phyloP scores from a whole-genome alignment of 805 yeast genomes.

The Candida dajiaensis region DNA sequence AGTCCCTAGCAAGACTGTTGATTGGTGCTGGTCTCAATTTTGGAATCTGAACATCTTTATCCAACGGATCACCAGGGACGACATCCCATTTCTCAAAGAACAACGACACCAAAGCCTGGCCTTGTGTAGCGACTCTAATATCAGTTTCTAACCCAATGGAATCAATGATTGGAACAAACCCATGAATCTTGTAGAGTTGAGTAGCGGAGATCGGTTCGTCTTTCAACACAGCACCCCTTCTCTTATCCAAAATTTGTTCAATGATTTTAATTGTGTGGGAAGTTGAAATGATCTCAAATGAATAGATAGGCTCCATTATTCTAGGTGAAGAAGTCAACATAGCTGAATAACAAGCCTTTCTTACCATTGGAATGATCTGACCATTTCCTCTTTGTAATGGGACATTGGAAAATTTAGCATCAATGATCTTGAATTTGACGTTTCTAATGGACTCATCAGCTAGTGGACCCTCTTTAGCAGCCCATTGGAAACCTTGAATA shows the following conservation, averaged over 20 bases:
- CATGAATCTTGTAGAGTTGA: slow-evolving; percentile 53
- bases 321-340: slow-evolving; percentile 72
- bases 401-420: slow-evolving; percentile 45
- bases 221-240: slow-evolving; percentile 61
- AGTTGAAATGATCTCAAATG: slow-evolving; percentile 52
- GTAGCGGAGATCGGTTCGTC: slow-evolving; percentile 67
- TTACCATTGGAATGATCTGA: slow-evolving; percentile 74
- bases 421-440: slow-evolving; percentile 65
- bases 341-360: slow-evolving; percentile 82
- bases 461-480: slow-evolving; percentile 83
- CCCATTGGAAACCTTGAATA: slow-evolving; percentile 79
- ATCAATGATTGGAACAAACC: slow-evolving; percentile 80
- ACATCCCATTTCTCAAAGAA: slow-evolving; percentile 66
- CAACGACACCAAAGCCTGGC: slow-evolving; percentile 66
- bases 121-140: slow-evolving; percentile 67
- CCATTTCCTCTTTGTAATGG: slow-evolving; percentile 48
- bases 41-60: slow-evolving; percentile 55
- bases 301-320: slow-evolving; percentile 76
- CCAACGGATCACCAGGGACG: slow-evolving; percentile 92
- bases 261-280: slow-evolving; percentile 42
- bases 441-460: slow-evolving; percentile 76
- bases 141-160: slow-evolving; percentile 89
- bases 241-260: slow-evolving; percentile 42
- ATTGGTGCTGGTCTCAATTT: slow-evolving; percentile 70
- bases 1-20: slow-evolving; percentile 75